Evolutionary conservation across 108 stramenopile species (phyloP).

Genomic region (Skeletonema marinoi): DNA sequence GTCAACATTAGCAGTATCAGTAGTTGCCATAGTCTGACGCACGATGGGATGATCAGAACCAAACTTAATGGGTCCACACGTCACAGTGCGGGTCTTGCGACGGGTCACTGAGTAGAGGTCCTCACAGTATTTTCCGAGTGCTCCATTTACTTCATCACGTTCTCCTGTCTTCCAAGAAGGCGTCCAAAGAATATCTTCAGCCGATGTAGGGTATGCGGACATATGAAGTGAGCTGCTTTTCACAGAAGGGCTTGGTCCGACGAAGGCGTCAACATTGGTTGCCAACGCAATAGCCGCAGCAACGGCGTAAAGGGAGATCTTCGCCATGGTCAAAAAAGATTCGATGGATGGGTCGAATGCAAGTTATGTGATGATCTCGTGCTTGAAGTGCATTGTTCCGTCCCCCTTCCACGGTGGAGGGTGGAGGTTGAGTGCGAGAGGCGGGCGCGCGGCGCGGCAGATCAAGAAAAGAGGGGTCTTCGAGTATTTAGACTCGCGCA

Average conservation of each 20-base stretch:
- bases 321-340: slow-evolving; percentile 20
- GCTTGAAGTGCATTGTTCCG: background rate
- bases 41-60: slow-evolving; percentile 97
- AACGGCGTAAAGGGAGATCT: slow-evolving; percentile 34
- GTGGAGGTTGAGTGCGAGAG: too few relatives aligned
- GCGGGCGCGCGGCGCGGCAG: too few relatives aligned
- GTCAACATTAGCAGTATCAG: slow-evolving; percentile 93
- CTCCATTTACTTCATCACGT: slow-evolving; percentile 74
- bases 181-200: slow-evolving; percentile 82
- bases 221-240: slow-evolving; percentile 2
- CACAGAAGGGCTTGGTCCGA: slow-evolving; percentile 8
- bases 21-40: slow-evolving; percentile 97
- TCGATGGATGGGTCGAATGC: background rate
- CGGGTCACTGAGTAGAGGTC: slow-evolving; percentile 71
- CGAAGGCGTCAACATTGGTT: slow-evolving; percentile 45
- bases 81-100: slow-evolving; percentile 85
- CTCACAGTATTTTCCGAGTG: slow-evolving; percentile 84
- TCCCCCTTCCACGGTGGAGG: background rate
- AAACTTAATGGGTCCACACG: slow-evolving; percentile 90
- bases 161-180: slow-evolving; percentile 86
- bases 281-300: slow-evolving; percentile 42
- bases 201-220: slow-evolving; percentile 40
- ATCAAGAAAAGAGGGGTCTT: too few relatives aligned
- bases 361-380: background rate
- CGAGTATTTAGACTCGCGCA: too few relatives aligned